phyloP scores from a whole-genome alignment of 106 monocot species.

The Narthecium ossifragum region DNA sequence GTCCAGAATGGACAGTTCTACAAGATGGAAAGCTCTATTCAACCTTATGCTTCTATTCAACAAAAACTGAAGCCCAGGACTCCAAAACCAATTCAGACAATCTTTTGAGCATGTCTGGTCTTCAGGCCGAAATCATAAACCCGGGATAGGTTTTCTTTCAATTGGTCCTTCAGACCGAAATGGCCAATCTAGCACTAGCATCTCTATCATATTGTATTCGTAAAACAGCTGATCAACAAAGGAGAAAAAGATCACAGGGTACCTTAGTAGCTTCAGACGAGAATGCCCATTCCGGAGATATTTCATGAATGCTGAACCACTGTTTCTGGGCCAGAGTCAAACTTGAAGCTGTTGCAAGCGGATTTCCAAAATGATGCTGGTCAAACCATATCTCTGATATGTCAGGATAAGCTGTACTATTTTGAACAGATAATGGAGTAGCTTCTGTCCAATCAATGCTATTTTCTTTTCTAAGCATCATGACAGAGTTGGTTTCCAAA shows the following conservation, averaged over 20 bases:
- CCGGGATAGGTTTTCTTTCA: no score
- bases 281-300: slow-evolving; percentile 89
- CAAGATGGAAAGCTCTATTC: no score
- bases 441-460: slow-evolving; percentile 26
- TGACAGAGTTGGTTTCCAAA: not conserved
- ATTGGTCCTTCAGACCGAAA: no score
- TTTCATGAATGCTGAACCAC: slow-evolving; percentile 53
- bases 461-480: slow-evolving; percentile 12
- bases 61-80: no score
- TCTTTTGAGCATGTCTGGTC: not conserved
- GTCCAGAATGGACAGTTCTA: no score
- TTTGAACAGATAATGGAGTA: slow-evolving; percentile 11
- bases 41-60: no score
- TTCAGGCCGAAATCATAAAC: no score
- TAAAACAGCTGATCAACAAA: not conserved
- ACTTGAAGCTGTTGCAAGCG: slow-evolving; percentile 23
- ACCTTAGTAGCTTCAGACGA: slow-evolving; percentile 67
- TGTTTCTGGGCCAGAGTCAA: slow-evolving; percentile 34
- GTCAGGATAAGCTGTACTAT: slow-evolving; percentile 16
- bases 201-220: not conserved
- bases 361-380: slow-evolving; percentile 28
- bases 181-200: not conserved
- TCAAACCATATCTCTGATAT: slow-evolving; percentile 31
- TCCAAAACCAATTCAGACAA: not conserved
- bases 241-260: not conserved